Evolutionary conservation across 2,329 filamentous ascomycete genomes (phyloP).

Genomic region (Lachnellula willkommii): DNA sequence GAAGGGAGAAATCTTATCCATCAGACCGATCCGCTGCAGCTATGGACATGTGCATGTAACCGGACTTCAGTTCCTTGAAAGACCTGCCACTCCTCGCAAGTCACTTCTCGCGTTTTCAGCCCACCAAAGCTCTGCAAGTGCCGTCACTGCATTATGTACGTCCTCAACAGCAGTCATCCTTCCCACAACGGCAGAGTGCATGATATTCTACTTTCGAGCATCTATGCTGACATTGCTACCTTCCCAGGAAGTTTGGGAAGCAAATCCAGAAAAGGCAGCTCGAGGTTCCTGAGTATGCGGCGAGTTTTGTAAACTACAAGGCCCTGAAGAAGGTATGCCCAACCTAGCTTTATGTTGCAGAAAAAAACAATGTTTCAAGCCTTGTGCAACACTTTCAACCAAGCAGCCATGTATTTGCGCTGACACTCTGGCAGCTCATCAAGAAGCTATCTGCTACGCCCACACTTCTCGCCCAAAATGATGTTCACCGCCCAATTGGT

Average conservation of each 20-base stretch:
- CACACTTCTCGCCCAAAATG: constrained; percentile 71
- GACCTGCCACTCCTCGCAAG: constrained; percentile 10
- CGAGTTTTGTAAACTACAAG: constrained; percentile 99
- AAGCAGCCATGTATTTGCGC: constrained; percentile 18
- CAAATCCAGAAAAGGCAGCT: constrained; percentile 98
- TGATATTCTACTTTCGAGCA: not conserved
- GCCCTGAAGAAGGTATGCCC: constrained; percentile 85
- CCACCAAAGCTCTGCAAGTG: constrained; percentile 23
- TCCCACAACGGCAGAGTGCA: constrained; percentile 1
- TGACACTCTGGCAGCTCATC: constrained; percentile 66
- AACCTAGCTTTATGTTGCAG: not conserved
- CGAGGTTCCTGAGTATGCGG: constrained; percentile 97
- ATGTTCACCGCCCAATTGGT: constrained; percentile 43
- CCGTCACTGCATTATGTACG: constrained; percentile 30
- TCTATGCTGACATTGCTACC: constrained; percentile 12
- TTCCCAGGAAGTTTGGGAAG: constrained; percentile 94
- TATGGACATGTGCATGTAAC: constrained; percentile 23
- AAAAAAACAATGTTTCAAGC: constrained; percentile 18
- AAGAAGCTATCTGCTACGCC: constrained; percentile 95
- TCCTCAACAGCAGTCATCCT: constrained; percentile 10
- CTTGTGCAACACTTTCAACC: not conserved
- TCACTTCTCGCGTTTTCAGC: constrained; percentile 18
- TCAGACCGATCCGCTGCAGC: constrained; percentile 1
- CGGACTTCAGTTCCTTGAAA: constrained; percentile 10
- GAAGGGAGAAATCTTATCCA: too few relatives aligned